Conservation (phyloP, 768 basidiomycete species). For the Naganishia vaughanmartiniae region DNA sequence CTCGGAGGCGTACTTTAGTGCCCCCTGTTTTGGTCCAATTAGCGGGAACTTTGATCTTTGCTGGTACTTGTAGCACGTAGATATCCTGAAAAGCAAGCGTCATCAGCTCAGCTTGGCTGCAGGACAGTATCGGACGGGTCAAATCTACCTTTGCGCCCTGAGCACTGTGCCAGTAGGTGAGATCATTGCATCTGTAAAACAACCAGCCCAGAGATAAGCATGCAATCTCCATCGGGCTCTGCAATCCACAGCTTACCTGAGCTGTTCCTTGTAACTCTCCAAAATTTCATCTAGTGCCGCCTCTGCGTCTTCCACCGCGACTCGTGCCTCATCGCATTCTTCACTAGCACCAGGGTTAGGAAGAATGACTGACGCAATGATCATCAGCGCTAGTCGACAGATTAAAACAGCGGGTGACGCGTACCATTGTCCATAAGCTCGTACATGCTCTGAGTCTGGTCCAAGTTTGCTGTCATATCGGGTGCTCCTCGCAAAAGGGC, state of each 20-base stretch:
- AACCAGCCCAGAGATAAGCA: neutral
- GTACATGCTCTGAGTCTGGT: constrained; percentile 72
- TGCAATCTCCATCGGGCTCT: too few species aligned
- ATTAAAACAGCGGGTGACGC: constrained; percentile 10
- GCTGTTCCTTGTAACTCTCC: constrained; percentile 64
- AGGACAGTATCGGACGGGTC: neutral
- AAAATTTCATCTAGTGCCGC: constrained; percentile 66
- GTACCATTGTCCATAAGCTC: constrained; percentile 50
- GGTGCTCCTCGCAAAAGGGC: constrained; percentile 77
- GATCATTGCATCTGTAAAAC: constrained; percentile 52
- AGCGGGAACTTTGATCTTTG: constrained; percentile 65
- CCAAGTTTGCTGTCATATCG: constrained; percentile 68
- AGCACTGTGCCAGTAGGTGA: constrained; percentile 73
- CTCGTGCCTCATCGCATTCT: constrained; percentile 72
- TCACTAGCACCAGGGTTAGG: constrained; percentile 83
- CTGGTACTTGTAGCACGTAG: constrained; percentile 75
- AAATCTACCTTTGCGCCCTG: constrained; percentile 70
- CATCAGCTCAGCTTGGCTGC: neutral
- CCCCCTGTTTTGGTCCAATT: constrained; percentile 77
- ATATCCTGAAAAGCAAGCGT: constrained; percentile 64
- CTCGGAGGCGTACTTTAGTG: constrained; percentile 64
- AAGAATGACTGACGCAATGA: constrained; percentile 59
- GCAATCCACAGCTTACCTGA: constrained; percentile 58
- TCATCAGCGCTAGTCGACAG: constrained; percentile 21
- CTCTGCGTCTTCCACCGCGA: constrained; percentile 71